These are phyloP conservation scores for Cutaneotrichosporon daszewskae DNA, from an alignment of 1,284 basidiomycete species.

Conservation along the genomic window DNA sequence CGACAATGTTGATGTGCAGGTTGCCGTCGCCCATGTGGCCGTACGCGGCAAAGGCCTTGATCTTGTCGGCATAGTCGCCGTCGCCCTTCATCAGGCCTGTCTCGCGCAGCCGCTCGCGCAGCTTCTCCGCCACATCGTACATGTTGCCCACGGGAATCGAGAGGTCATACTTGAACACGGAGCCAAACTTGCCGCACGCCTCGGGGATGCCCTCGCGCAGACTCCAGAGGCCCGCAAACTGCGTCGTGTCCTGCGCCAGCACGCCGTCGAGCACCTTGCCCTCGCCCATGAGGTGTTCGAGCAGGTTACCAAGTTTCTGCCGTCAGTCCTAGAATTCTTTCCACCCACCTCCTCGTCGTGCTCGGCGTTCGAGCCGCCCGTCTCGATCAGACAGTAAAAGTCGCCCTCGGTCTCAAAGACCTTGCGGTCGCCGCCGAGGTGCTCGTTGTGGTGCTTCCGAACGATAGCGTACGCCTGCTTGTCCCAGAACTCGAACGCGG, in stretches of 20 bases:
- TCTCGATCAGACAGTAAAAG: conserved; percentile 90
- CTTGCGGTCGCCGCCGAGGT: conserved; percentile 41
- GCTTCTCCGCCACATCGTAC: conserved; percentile 79
- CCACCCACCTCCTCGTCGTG: conserved; percentile 88
- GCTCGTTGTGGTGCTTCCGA: conserved; percentile 41
- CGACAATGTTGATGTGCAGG: conserved; percentile 91
- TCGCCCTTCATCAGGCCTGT: conserved; percentile 63
- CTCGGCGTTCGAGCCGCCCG: conserved; percentile 85
- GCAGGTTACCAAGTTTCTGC: conserved; percentile 81
- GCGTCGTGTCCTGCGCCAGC: conserved; percentile 83
- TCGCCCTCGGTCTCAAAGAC: conserved; percentile 61
- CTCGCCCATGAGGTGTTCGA: conserved; percentile 72
- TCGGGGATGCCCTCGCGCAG: conserved; percentile 93
- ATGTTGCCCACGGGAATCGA: conserved; percentile 85
- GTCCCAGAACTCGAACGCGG: conserved; percentile 97
- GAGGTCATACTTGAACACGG: conserved; percentile 96
- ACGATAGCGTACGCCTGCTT: conserved; percentile 75
- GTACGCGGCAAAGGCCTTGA: conserved; percentile 82
- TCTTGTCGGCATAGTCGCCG: conserved; percentile 56
- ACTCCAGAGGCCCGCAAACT: conserved; percentile 85
- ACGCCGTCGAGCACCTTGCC: conserved; percentile 86
- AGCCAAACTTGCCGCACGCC: conserved; percentile 87
- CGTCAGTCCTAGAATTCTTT: background rate
- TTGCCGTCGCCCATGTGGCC: conserved; percentile 98
- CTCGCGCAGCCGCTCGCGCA: conserved; percentile 65